A percentile compares a stretch with the other conserved stretches of the same genome.
These are phyloP conservation scores for Tylopilus sp. DNA, from an alignment of 1,284 basidiomycete genomes.

Conservation along the genomic window DNA sequence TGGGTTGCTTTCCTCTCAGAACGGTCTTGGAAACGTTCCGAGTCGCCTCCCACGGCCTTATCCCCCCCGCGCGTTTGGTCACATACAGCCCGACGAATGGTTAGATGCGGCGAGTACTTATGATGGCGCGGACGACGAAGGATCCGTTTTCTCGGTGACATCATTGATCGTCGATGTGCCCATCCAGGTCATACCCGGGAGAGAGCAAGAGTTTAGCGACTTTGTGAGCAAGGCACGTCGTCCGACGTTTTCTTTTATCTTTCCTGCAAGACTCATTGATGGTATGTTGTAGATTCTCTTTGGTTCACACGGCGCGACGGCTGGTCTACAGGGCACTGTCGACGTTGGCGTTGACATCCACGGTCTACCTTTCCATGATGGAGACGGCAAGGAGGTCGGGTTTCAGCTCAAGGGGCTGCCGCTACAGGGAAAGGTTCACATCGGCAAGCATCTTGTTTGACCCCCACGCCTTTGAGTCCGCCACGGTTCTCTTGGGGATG, in stretches of 20 bases:
- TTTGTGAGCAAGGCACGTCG: conserved; percentile 66
- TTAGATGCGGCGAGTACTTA: conserved; percentile 49
- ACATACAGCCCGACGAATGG: conserved; percentile 66
- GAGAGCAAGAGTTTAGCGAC: conserved; percentile 64
- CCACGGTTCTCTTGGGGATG: neutral
- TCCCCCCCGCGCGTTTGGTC: conserved; percentile 66
- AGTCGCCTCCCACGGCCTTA: conserved; percentile 55
- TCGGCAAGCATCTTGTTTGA: conserved; percentile 53
- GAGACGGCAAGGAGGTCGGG: conserved; percentile 37
- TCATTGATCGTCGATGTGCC: conserved; percentile 68
- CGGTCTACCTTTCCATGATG: conserved; percentile 51
- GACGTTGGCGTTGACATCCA: conserved; percentile 56
- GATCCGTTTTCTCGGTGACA: conserved; percentile 51
- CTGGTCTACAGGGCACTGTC: conserved; percentile 62
- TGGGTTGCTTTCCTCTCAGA: conserved; percentile 12
- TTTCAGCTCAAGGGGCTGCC: conserved; percentile 61
- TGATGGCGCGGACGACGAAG: conserved; percentile 42
- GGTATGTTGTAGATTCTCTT: conserved; percentile 55
- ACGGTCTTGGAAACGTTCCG: conserved; percentile 30
- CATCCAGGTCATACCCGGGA: conserved; percentile 66
- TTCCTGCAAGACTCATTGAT: neutral
- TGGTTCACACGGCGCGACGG: conserved; percentile 56
- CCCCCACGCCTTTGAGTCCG: neutral
- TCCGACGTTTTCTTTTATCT: neutral
- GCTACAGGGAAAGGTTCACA: conserved; percentile 57